Percentiles rank a stretch among this genome's conserved stretches.
Evolutionary conservation across 2,329 filamentous ascomycete species (phyloP).

Genomic region (Phialocephala subalpina): DNA sequence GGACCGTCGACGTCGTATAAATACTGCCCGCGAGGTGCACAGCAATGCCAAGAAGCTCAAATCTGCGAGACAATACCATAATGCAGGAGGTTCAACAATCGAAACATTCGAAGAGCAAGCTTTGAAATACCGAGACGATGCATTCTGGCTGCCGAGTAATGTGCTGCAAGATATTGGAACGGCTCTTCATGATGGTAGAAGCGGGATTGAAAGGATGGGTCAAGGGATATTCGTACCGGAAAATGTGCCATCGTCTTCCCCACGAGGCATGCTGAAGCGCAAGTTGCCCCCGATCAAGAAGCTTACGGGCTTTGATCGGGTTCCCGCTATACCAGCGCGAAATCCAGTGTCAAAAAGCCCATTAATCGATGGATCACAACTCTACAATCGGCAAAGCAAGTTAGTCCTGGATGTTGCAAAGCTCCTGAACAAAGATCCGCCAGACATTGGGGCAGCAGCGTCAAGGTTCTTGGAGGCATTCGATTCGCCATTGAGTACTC

Average conservation of each 20-base stretch:
- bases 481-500: conserved; percentile 32
- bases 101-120: conserved; percentile 37
- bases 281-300: neutral
- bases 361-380: neutral
- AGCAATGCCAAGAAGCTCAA: conserved; percentile 62
- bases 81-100: conserved; percentile 37
- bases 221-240: neutral
- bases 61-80: conserved; percentile 50
- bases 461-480: conserved; percentile 37
- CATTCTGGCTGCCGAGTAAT: conserved; percentile 33
- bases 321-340: neutral
- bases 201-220: neutral
- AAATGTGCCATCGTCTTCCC: neutral
- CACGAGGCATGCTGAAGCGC: neutral
- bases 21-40: conserved; percentile 57
- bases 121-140: conserved; percentile 31
- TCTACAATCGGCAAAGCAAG: conserved; percentile 28
- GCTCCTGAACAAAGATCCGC: conserved; percentile 28
- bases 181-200: neutral
- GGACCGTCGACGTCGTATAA: conserved; percentile 63
- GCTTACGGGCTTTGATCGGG: neutral
- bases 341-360: neutral
- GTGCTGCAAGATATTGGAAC: conserved; percentile 18
- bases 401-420: conserved; percentile 35
- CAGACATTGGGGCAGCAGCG: conserved; percentile 31